Evolutionary conservation across 495 filamentous ascomycete species (phyloP), one percentile per base, ranked within the genome.

Genomic region (Neurospora sp.): DNA sequence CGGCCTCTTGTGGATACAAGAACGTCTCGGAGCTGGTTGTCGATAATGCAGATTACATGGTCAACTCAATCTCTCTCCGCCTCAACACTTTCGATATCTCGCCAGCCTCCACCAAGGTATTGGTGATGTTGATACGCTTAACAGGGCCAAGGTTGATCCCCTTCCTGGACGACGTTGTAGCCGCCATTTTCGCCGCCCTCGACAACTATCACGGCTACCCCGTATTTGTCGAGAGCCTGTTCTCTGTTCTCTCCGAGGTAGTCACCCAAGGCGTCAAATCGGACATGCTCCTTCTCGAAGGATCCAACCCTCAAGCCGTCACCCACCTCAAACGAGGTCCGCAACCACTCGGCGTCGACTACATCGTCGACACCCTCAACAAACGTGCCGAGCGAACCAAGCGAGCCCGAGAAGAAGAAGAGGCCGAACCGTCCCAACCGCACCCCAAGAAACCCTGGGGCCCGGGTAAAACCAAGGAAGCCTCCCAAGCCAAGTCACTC

Each of bases 151-250:
- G 84, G 39, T 82, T 99, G 9, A 85, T 98, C 35, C 94, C 95
- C 0, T 98, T 93, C 79, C 83, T 99, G 27, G 96, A 98, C 76
- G 96, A 99, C 79, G 87, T 96, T 18, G 89, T 98, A 0, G 91
- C 89, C 10, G 93, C 92, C 4, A 93, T 98, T 31, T 98, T 99
- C 77, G 92, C 91, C 0, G 93, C 96, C 4, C 80, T 99, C 40
- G 95, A 97, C 74, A 90, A 92, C 74, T 98, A 94, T 77, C 96
- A 99, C 81, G 96, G 96, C 5, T 98, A 98, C 79, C 91, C 93
- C 2, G 85, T 88, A 41, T 89, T 98, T 44, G 94, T 97, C 0
- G 93, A 96, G 78, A 86, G 90, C 74, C 86, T 99, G 42, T 98
- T 98, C 81, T 85, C 89, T 23, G 94, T 95, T 0, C 82, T 99